Evolutionary conservation across 169 alveolate genomes (phyloP), one percentile per base, ranked within the genome.

Genomic region (Eimeria brunetti): DNA sequence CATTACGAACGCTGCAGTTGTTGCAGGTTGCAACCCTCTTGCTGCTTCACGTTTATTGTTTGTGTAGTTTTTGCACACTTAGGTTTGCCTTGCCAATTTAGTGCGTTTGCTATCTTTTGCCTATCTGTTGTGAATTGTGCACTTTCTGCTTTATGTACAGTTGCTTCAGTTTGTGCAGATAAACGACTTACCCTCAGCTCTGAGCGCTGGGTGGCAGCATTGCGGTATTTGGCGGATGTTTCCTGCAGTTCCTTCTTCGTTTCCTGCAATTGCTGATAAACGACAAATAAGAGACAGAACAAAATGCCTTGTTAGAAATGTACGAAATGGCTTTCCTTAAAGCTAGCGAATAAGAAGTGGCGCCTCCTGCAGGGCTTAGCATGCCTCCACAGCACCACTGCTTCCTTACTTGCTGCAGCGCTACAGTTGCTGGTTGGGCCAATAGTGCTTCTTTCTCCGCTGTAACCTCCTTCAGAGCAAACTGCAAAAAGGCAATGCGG

Each of bases 211-310:
- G 91, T 30, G 33, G 41, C 80, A 30, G 41, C 58, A 38, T 36
- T 41, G 49, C 91, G 76, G 41, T 85, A 62, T 14, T 85, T 85
- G 49, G 91, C 76, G 5, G 76, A 36, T 36, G 36, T 41, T 41
- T 58, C 75, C 12, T 18, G 38, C 24, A 85, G 91, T 20, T 85
- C 91, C 44, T 60, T 85, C 60, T 36, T 85, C 91, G 80, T 27
- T 24, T 85, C 91, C 78, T 85, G 58, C 60, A 85, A 64, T 41
- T 85, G 91, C 91, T 85, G 91, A 85, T 33, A 69, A n/a, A 30
- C 5, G 27, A 24, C 49, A 33, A 8, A 24, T 33, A 5, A 51
- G 12, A 51, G 36, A 69, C 49, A 69, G 44, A 24, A 30, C 14
- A 69, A 7, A 14, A 6, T 30, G 49, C 49, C 33, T 69, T 24